Percentiles rank a stretch among this genome's conserved stretches.
Evolutionary conservation across 768 basidiomycete genomes (phyloP).

Genomic region (Kwoniella sp.): DNA sequence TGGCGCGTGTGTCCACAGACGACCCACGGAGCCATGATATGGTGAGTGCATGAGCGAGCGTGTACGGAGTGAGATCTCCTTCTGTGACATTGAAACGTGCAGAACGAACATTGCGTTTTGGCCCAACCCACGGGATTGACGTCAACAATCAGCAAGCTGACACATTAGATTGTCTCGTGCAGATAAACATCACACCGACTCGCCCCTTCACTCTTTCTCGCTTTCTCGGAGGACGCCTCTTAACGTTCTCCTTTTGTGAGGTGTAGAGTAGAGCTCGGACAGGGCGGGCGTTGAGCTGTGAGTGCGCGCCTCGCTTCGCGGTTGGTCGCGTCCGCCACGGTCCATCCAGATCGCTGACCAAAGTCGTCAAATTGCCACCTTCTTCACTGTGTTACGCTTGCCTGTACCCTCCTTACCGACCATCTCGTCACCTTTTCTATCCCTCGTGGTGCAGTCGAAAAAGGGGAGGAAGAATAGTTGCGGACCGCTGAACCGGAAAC

Average conservation of each 20-base stretch:
- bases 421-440: not conserved
- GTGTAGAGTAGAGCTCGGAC: too few relatives aligned
- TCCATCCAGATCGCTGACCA: not conserved
- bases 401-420: not conserved
- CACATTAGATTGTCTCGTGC: not conserved
- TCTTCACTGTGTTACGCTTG: not conserved
- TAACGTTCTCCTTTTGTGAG: too few relatives aligned
- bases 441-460: not conserved
- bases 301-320: too few relatives aligned
- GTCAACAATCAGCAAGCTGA: not conserved
- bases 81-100: too few relatives aligned
- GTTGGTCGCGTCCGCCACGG: too few relatives aligned
- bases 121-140: not conserved
- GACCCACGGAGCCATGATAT: too few relatives aligned
- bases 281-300: too few relatives aligned
- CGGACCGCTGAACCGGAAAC: not conserved
- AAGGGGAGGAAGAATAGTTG: not conserved
- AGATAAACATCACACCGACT: slow-evolving; percentile 1
- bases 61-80: too few relatives aligned
- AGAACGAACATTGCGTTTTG: not conserved
- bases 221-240: not conserved
- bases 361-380: not conserved
- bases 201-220: not conserved
- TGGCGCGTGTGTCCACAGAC: too few relatives aligned
- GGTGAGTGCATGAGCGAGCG: too few relatives aligned